Percentiles rank a stretch among this genome's conserved stretches.
Evolutionary conservation across 805 yeast species (phyloP).

Genomic region (Lipomyces kockii): DNA sequence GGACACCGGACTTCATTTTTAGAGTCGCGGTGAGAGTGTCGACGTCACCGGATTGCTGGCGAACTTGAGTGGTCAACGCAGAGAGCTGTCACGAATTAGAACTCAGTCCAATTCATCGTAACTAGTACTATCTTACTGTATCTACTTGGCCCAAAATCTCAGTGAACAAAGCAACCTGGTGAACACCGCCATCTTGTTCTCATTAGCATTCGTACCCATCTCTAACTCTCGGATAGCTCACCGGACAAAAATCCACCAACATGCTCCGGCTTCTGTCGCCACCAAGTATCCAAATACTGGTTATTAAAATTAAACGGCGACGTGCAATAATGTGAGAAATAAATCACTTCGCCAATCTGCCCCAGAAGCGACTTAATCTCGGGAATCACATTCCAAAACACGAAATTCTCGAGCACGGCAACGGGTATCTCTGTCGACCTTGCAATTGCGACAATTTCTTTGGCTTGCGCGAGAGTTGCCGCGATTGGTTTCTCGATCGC

Average conservation of each 20-base stretch:
- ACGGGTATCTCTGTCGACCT: conserved; percentile 68
- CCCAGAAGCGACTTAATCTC: conserved; percentile 62
- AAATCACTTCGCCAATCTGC: conserved; percentile 66
- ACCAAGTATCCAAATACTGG: conserved; percentile 64
- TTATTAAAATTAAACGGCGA: conserved; percentile 56
- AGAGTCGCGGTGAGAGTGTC: conserved; percentile 78
- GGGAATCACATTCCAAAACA: conserved; percentile 64
- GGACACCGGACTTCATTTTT: conserved; percentile 61
- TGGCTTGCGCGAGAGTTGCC: conserved; percentile 79
- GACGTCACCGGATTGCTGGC: conserved; percentile 77
- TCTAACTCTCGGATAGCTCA: neutral
- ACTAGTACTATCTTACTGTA: conserved; percentile 47
- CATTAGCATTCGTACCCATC: neutral
- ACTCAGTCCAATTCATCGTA: neutral
- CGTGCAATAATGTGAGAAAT: conserved; percentile 49
- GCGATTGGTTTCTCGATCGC: conserved; percentile 92
- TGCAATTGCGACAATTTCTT: conserved; percentile 72
- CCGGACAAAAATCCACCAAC: conserved; percentile 88
- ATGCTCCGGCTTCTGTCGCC: conserved; percentile 92
- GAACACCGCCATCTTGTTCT: conserved; percentile 82
- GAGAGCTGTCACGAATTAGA: conserved; percentile 43
- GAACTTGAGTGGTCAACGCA: conserved; percentile 77
- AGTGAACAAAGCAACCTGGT: conserved; percentile 85
- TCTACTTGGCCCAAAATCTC: conserved; percentile 77
- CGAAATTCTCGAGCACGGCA: conserved; percentile 85